Conservation (phyloP, 768 basidiomycete species). For the Suillus cothurnatus region DNA sequence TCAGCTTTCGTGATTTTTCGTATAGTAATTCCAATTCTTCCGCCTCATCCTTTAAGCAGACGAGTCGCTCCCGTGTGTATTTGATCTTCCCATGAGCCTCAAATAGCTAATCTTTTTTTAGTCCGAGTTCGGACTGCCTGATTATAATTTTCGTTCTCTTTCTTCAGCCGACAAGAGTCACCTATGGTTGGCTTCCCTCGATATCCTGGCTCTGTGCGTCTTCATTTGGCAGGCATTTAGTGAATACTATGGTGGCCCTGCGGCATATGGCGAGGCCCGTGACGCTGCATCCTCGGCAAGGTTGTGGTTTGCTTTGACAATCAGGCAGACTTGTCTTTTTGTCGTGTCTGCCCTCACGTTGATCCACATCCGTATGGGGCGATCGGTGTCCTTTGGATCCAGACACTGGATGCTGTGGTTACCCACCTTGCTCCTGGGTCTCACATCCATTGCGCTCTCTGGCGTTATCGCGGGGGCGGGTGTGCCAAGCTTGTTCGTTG, state of each 20-base stretch:
- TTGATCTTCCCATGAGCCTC: conserved; percentile 1
- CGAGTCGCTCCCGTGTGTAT: conserved; percentile 69
- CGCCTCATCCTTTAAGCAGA: conserved; percentile 71
- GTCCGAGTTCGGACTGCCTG: conserved; percentile 78
- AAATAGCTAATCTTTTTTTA: conserved; percentile 31
- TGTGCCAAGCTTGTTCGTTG: conserved; percentile 57
- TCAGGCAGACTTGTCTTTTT: conserved; percentile 70
- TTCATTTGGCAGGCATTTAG: conserved; percentile 68
- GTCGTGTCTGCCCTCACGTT: conserved; percentile 62
- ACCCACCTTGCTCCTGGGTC: conserved; percentile 56
- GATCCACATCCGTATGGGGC: conserved; percentile 69
- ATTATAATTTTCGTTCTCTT: conserved; percentile 55
- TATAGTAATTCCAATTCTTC: conserved; percentile 73
- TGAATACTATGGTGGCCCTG: conserved; percentile 51
- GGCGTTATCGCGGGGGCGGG: conserved; percentile 58
- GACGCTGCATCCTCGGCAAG: conserved; percentile 58
- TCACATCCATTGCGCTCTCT: conserved; percentile 60
- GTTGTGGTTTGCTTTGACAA: conserved; percentile 69
- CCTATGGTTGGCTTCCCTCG: conserved; percentile 71
- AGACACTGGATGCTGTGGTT: conserved; percentile 77
- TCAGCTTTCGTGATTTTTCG: conserved; percentile 78
- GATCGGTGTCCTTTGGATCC: conserved; percentile 67
- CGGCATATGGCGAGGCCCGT: conserved; percentile 44
- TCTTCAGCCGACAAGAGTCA: conserved; percentile 71
- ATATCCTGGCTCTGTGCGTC: conserved; percentile 59